Conservation (phyloP, 1,139 yeast genomes). For the Zygosaccharomyces sapae region DNA sequence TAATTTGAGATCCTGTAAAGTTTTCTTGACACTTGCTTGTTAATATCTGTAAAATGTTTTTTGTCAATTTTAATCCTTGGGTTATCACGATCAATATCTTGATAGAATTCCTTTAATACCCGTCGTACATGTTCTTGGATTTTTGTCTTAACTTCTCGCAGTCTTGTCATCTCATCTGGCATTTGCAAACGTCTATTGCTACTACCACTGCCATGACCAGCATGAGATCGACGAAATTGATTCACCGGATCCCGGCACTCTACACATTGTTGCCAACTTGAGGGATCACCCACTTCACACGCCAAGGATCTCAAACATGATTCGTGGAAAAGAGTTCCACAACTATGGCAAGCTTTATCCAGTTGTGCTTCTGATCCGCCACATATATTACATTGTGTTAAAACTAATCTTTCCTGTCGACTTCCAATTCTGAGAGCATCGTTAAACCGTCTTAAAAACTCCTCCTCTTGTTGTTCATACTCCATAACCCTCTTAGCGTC, state of each 20-base stretch:
- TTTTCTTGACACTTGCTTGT: conserved; percentile 42
- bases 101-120: conserved; percentile 48
- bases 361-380: conserved; percentile 19
- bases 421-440: conserved; percentile 2
- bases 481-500: conserved; percentile 13
- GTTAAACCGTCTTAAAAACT: conserved; percentile 6
- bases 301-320: conserved; percentile 24
- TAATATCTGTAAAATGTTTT: conserved; percentile 46
- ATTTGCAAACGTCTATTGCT: neutral
- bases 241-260: conserved; percentile 15
- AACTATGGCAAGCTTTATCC: conserved; percentile 19
- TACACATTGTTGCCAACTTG: conserved; percentile 23
- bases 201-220: conserved; percentile 6
- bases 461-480: conserved; percentile 7
- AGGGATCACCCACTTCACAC: conserved; percentile 23
- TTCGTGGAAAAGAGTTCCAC: conserved; percentile 24
- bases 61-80: conserved; percentile 33
- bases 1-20: conserved; percentile 37
- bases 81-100: conserved; percentile 25
- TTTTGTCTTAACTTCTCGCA: conserved; percentile 44
- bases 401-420: conserved; percentile 6
- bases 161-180: conserved; percentile 6
- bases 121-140: conserved; percentile 54
- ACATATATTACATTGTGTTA: conserved; percentile 22
- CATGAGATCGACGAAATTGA: neutral